Evolutionary conservation across 352 stramenopile species (phyloP).

Genomic region (Pythium biforme): DNA sequence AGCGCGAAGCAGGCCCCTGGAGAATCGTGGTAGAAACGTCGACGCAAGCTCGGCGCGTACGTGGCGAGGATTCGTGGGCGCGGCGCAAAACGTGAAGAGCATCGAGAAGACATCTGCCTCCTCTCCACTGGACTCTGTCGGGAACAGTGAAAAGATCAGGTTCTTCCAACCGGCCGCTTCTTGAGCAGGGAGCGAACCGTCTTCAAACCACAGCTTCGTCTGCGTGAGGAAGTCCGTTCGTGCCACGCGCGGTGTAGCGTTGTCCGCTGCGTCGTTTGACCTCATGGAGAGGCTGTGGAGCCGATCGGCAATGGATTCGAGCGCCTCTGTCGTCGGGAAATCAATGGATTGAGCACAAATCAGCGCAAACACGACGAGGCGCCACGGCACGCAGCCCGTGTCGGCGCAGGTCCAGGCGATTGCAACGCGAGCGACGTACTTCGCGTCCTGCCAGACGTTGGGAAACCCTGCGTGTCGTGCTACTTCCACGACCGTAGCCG

Average conservation of each 20-base stretch:
- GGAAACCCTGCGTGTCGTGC: slow-evolving; percentile 37
- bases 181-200: background rate
- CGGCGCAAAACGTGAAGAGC: slow-evolving; percentile 8
- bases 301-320: background rate
- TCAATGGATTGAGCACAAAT: slow-evolving; percentile 37
- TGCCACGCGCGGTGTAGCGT: background rate
- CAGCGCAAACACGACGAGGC: slow-evolving; percentile 40
- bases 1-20: slow-evolving; percentile 39
- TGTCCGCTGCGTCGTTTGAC: background rate
- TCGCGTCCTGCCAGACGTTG: slow-evolving; percentile 34
- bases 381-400: slow-evolving; percentile 31
- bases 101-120: background rate
- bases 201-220: slow-evolving; percentile 49
- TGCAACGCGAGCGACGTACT: slow-evolving; percentile 35
- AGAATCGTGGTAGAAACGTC: slow-evolving; percentile 36
- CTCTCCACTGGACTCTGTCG: background rate
- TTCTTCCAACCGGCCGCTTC: slow-evolving; percentile 20
- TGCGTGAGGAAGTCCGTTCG: slow-evolving; percentile 28
- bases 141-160: slow-evolving; percentile 43
- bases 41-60: slow-evolving; percentile 33
- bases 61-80: background rate
- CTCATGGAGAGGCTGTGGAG: background rate
- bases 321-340: slow-evolving; percentile 30
- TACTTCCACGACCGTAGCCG: slow-evolving; percentile 35
- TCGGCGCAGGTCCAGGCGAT: slow-evolving; percentile 17